Evolutionary conservation across 2,329 filamentous ascomycete genomes (phyloP), one percentile per base, ranked within the genome.

Genomic region (Fusarium sp.): DNA sequence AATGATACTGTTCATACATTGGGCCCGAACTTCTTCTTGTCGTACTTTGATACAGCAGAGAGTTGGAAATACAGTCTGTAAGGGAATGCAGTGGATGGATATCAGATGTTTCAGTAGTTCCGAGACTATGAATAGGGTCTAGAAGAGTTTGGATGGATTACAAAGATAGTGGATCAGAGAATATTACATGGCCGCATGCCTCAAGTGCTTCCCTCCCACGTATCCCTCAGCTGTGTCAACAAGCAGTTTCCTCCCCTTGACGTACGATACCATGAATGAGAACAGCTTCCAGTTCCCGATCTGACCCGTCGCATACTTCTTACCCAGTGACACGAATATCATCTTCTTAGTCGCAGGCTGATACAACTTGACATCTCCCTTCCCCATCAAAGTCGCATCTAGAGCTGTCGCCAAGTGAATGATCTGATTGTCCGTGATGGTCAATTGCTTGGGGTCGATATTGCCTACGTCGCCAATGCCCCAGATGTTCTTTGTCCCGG

Each of bases 401-500:
- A 84, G 75, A 13, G 82, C 80, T 13, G 68, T 66, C 6, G 78
- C 77, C 31, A 83, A 57, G 57, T 79, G 72, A 20, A 80, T 76
- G 54, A 82, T 79, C 56, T 82, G 81, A 41, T 72, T 75, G 54
- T 81, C 80, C 2, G 77, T 78, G 5, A 79, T 69, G 2, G 79
- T 76, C n/a, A 81, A 73, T 41, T 81, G 82, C 61, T 85, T 84
- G 13, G 78, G 71, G 54, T 85, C 81, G 7, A 83, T 77, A 68
- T 82, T 79, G 7, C 83, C 83, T 1, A 81, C 80, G 57, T 86
- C 85, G 15, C 85, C 84, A 6, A 84, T 68, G 4, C 81, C 81
- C 79, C 84, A 86, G 8, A 86, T 75, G 60, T 85, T 85, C 8
- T 74, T 55, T 38, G 80, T 75, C 0, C 78, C 78, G 0, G 63